Evolutionary conservation across 192 early-diverging fungal species (phyloP).

Genomic region (Chytriomyces confervae): DNA sequence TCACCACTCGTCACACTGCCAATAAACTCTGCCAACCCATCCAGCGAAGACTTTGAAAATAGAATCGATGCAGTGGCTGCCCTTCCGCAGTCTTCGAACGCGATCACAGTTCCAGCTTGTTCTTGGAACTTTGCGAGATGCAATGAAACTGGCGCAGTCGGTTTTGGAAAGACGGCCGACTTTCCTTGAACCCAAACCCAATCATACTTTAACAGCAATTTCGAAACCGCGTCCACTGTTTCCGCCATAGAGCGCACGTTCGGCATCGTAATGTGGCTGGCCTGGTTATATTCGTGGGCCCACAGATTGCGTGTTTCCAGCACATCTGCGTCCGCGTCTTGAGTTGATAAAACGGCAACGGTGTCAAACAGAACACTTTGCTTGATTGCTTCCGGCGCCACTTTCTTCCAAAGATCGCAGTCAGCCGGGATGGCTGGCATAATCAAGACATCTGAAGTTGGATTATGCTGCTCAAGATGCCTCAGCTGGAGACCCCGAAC

Average conservation of each 20-base stretch:
- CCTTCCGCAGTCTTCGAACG: neutral
- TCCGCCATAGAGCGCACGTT: neutral
- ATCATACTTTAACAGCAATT: neutral
- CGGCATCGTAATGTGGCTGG: neutral
- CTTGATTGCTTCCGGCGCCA: neutral
- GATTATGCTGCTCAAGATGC: neutral
- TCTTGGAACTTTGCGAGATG: neutral
- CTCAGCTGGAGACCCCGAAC: neutral
- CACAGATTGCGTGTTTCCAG: neutral
- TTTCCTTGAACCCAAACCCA: conserved; percentile 1
- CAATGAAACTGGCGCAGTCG: neutral
- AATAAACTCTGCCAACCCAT: too few species aligned
- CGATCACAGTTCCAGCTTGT: neutral
- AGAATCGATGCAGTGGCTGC: neutral
- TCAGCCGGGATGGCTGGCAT: neutral
- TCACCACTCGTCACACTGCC: too few species aligned
- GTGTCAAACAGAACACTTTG: neutral
- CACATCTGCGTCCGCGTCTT: neutral
- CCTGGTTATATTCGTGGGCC: neutral
- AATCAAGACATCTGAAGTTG: neutral
- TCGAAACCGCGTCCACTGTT: neutral
- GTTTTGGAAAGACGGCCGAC: neutral
- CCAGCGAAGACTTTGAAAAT: neutral
- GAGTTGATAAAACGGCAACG: neutral
- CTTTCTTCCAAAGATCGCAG: neutral